phyloP scores from a whole-genome alignment of 2,329 filamentous ascomycete genomes.

The Ophiocordyceps robertsii region DNA sequence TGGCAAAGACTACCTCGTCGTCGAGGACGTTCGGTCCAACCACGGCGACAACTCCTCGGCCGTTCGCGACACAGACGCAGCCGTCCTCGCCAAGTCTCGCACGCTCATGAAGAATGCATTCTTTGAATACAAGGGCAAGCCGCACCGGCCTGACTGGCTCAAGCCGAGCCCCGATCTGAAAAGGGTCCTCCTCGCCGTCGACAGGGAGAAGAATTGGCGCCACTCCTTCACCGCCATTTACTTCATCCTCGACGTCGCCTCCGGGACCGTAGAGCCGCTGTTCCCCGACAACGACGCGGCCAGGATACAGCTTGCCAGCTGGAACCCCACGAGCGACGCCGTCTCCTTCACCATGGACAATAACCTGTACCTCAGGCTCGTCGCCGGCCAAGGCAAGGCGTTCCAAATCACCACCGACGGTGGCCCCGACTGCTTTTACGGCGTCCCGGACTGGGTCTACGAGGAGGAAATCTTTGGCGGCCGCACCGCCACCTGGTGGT shows the following conservation, averaged over 20 bases:
- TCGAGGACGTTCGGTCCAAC: constrained; percentile 64
- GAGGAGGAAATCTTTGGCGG: constrained; percentile 55
- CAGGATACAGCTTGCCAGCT: constrained; percentile 70
- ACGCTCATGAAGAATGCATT: constrained; percentile 59
- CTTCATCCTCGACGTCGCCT: constrained; percentile 83
- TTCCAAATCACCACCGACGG: constrained; percentile 76
- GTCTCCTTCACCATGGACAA: constrained; percentile 85
- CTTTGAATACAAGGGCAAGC: constrained; percentile 46
- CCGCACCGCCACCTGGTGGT: constrained; percentile 91
- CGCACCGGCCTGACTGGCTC: constrained; percentile 43
- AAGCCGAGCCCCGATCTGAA: constrained; percentile 74
- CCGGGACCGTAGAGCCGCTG: constrained; percentile 63
- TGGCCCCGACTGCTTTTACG: constrained; percentile 81
- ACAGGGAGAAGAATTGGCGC: constrained; percentile 67
- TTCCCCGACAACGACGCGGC: constrained; percentile 53
- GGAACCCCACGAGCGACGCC: constrained; percentile 79
- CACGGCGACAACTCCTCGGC: constrained; percentile 12
- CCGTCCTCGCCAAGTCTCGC: constrained; percentile 34
- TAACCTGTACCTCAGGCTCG: constrained; percentile 70
- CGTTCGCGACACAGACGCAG: constrained; percentile 10
- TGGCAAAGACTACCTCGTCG: constrained; percentile 64
- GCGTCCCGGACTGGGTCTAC: constrained; percentile 95
- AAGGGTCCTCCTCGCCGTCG: constrained; percentile 71
- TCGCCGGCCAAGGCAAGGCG: constrained; percentile 38
- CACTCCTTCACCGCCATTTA: constrained; percentile 80